Base-by-base conservation (phyloP, 805 yeast species). In the Kodamaea leandrae region DNA sequence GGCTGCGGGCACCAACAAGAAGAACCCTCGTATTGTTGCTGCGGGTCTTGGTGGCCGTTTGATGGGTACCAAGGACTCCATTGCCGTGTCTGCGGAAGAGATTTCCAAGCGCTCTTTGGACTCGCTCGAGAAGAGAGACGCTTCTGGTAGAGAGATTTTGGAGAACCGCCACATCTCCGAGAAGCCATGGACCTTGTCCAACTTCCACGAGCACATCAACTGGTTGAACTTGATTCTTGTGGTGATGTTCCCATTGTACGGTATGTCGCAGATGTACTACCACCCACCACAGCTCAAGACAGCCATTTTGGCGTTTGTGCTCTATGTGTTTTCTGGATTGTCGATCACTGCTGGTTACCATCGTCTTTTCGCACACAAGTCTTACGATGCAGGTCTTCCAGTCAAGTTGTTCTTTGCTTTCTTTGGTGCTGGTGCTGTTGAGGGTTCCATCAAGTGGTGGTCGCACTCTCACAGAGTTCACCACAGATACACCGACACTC, bases 401-500 rank as follows among this genome's bases (percentile, higher is more conserved):
- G 69, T 82, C 32, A 75, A 80, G 50, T 55, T 83, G 32, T 77
- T 82, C 51, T 83, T 66, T 57, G 95, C 91, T 4, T 61, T 83
- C 19, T 85, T 85, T 54, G 95, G 95, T 48, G 87, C 91, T 24
- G 85, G 89, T 32, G 79, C 89, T 41, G 80, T 85, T 36, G 89
- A 85, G 62, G 95, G 95, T 50, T 83, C 91, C 30, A 80, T 85
- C 61, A 85, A 85, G 63, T 85, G 93, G 93, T 86, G 95, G 95
- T 78, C 83, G 36, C 93, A 85, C 60, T 76, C 84, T 39, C 95
- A 86, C 66, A 77, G 95, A 76, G 74, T 85, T 42, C 95, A 86
- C 62, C 95, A 86, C 67, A 76, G 95, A 69, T 86, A 83, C 65
- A 85, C 93, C 4, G 95, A 86, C 64, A 86, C 93, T 19, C 53